phyloP scores from a whole-genome alignment of 164 flowering plant species.

The Pachysandra terminalis region DNA sequence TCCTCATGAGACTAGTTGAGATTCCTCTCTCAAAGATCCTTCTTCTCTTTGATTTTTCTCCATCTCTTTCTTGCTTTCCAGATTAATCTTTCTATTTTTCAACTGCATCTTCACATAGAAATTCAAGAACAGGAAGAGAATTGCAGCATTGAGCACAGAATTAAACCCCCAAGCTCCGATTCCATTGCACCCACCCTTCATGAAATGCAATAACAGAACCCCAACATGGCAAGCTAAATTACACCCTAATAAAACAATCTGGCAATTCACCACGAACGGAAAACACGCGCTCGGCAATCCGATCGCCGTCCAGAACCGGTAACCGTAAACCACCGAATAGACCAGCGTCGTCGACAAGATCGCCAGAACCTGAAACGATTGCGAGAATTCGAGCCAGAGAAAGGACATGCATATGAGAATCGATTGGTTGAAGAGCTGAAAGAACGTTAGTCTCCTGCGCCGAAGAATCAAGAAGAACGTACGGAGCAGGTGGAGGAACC shows the following conservation, averaged over 20 bases:
- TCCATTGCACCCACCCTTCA: slow-evolving; percentile 82
- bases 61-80: background rate
- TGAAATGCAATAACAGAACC: slow-evolving; percentile 62
- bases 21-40: slow-evolving; percentile 1
- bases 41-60: slow-evolving; percentile 2
- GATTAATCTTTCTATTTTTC: slow-evolving; percentile 2
- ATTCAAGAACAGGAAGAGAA: slow-evolving; percentile 36
- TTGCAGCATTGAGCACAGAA: slow-evolving; percentile 47
- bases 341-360: slow-evolving; percentile 48
- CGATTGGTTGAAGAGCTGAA: slow-evolving; percentile 56
- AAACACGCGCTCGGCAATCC: slow-evolving; percentile 59
- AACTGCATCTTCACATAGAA: slow-evolving; percentile 41
- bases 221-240: slow-evolving; percentile 65
- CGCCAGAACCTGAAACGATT: slow-evolving; percentile 80
- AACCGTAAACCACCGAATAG: slow-evolving; percentile 63
- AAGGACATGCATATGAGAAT: slow-evolving; percentile 51
- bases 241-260: slow-evolving; percentile 51
- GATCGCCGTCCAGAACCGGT: slow-evolving; percentile 68
- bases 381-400: slow-evolving; percentile 90
- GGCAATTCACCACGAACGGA: slow-evolving; percentile 60
- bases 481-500: slow-evolving; percentile 59
- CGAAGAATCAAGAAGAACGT: slow-evolving; percentile 51
- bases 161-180: slow-evolving; percentile 78
- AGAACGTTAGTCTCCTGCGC: slow-evolving; percentile 39
- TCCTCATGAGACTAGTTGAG: background rate